Percentiles rank a stretch among this genome's conserved stretches.
phyloP scores from a whole-genome alignment of 2,329 filamentous ascomycete genomes.

The Botryotinia calthae region DNA sequence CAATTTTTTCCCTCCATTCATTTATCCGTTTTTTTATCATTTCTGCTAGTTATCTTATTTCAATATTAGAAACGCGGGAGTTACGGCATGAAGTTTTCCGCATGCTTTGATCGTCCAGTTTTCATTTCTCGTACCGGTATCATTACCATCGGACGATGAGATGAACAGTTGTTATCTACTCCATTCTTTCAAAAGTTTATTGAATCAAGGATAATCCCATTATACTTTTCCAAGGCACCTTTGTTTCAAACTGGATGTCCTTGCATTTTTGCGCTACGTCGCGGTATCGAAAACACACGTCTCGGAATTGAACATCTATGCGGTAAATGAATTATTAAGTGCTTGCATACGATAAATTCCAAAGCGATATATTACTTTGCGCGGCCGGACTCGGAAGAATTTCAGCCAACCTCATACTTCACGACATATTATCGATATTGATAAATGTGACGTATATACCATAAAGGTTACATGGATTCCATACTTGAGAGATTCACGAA shows the following conservation, averaged over 20 bases:
- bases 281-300: conserved; percentile 4
- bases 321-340: not conserved
- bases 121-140: not conserved
- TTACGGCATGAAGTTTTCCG: conserved; percentile 8
- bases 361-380: not conserved
- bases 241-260: conserved; percentile 10
- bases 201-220: conserved; percentile 1
- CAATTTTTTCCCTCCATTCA: not conserved
- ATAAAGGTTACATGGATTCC: not conserved
- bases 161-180: not conserved
- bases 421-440: conserved; percentile 17
- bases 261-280: conserved; percentile 6
- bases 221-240: not conserved
- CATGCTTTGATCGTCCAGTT: not conserved
- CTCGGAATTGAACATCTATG: conserved; percentile 1
- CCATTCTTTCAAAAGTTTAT: not conserved
- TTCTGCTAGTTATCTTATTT: too few species aligned
- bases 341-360: not conserved
- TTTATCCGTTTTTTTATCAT: not conserved
- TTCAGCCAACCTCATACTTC: conserved; percentile 14
- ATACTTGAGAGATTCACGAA: not conserved
- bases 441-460: not conserved
- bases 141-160: not conserved
- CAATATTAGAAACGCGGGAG: not conserved
- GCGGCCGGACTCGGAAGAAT: not conserved